Evolutionary conservation across 106 monocot species (phyloP).

Genomic region (Cymbidium sinense): DNA sequence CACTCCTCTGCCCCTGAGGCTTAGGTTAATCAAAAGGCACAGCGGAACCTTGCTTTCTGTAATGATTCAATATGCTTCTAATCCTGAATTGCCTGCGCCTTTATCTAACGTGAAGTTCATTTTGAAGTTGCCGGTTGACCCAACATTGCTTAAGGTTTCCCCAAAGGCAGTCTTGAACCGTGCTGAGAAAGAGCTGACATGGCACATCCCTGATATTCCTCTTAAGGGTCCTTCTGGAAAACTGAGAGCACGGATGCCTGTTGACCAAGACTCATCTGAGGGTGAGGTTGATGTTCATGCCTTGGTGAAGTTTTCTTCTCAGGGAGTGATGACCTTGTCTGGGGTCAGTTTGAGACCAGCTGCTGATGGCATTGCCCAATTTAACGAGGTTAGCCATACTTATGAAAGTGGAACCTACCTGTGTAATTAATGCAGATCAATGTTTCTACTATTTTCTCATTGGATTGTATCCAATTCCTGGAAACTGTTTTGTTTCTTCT

Average conservation of each 20-base stretch:
- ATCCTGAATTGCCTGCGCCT: slow-evolving; percentile 54
- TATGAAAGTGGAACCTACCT: slow-evolving; percentile 66
- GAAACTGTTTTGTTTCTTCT: slow-evolving; percentile 1
- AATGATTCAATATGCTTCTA: slow-evolving; percentile 90
- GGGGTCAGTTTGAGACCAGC: slow-evolving; percentile 57
- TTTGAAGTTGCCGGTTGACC: slow-evolving; percentile 86
- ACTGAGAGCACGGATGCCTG: slow-evolving; percentile 84
- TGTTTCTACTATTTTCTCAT: background rate
- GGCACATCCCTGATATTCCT: slow-evolving; percentile 76
- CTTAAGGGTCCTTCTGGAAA: slow-evolving; percentile 56
- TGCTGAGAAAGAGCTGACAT: slow-evolving; percentile 63
- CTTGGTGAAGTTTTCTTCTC: slow-evolving; percentile 53
- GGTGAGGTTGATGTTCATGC: slow-evolving; percentile 73
- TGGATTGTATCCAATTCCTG: background rate
- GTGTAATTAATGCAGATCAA: slow-evolving; percentile 47
- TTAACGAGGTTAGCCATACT: slow-evolving; percentile 65
- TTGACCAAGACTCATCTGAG: slow-evolving; percentile 63
- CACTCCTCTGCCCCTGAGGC: slow-evolving; percentile 74
- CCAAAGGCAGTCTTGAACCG: slow-evolving; percentile 79
- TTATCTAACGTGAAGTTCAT: slow-evolving; percentile 74
- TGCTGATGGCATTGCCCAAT: slow-evolving; percentile 57
- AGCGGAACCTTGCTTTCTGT: slow-evolving; percentile 74
- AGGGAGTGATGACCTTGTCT: slow-evolving; percentile 57
- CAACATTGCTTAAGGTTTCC: slow-evolving; percentile 73
- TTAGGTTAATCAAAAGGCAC: slow-evolving; percentile 83